phyloP scores from a whole-genome alignment of 2,329 filamentous ascomycete genomes.

The Penicillium sp. region DNA sequence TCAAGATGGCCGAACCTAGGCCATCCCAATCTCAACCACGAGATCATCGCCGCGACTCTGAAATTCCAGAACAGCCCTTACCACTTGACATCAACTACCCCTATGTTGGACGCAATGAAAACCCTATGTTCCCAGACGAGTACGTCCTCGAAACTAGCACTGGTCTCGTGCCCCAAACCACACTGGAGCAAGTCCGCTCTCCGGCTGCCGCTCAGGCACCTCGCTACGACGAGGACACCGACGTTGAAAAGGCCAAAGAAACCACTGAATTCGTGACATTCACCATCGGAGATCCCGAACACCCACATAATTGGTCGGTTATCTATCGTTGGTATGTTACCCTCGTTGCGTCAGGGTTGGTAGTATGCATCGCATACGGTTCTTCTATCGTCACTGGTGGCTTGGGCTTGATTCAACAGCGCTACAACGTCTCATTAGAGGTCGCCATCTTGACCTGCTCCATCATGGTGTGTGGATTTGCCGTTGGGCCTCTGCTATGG shows the following conservation, averaged over 20 bases:
- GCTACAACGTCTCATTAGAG: slow-evolving; percentile 69
- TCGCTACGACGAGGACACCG: slow-evolving; percentile 7
- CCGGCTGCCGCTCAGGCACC: slow-evolving; percentile 6
- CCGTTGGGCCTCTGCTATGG: slow-evolving; percentile 48
- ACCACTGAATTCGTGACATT: slow-evolving; percentile 58
- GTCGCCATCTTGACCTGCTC: slow-evolving; percentile 68
- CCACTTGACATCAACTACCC: slow-evolving; percentile 32
- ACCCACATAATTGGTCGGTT: slow-evolving; percentile 78
- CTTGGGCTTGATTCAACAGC: slow-evolving; percentile 58
- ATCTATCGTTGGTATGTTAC: slow-evolving; percentile 74
- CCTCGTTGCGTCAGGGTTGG: slow-evolving; percentile 72
- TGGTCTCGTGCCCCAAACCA: slow-evolving; percentile 20
- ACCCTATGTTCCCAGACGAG: slow-evolving; percentile 24
- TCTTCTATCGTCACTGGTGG: slow-evolving; percentile 75
- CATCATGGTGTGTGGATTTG: slow-evolving; percentile 75
- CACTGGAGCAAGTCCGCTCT: slow-evolving; percentile 19
- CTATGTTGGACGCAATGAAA: slow-evolving; percentile 19
- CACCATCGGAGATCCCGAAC: slow-evolving; percentile 63
- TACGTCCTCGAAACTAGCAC: slow-evolving; percentile 22
- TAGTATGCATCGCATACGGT: slow-evolving; percentile 66
- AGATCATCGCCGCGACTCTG: slow-evolving; percentile 22
- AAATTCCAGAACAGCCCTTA: slow-evolving; percentile 20
- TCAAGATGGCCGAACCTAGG: neutral
- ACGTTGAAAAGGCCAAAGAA: slow-evolving; percentile 28
- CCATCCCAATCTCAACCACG: slow-evolving; percentile 16